phyloP scores from a whole-genome alignment of 2,329 filamentous ascomycete species.

The Botryotinia calthae region DNA sequence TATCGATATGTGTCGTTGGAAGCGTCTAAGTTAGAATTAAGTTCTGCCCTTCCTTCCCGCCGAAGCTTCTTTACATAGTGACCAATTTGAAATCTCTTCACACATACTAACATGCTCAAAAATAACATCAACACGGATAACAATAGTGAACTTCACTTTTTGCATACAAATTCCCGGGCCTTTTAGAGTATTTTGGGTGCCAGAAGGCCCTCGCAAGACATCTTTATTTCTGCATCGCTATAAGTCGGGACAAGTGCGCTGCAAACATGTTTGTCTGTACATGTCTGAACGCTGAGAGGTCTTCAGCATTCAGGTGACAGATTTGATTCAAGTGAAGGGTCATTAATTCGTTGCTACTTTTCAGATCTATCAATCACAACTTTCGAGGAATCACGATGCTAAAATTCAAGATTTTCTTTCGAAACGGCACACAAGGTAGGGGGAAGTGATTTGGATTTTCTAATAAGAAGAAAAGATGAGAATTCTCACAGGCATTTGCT shows the following conservation, averaged over 20 bases:
- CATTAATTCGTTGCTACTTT: accelerated
- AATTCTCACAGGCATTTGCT: not conserved
- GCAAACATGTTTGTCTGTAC: not conserved
- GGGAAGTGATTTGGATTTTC: not conserved
- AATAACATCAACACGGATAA: not conserved
- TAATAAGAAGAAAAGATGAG: no score
- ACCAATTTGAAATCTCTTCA: not conserved
- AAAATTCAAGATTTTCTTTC: not conserved
- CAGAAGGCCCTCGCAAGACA: not conserved
- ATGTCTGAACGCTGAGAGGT: not conserved
- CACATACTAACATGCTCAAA: not conserved
- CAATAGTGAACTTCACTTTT: not conserved
- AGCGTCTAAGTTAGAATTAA: not conserved
- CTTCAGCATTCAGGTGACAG: not conserved
- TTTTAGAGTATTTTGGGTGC: not conserved
- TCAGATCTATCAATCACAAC: not conserved
- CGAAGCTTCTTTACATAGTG: not conserved
- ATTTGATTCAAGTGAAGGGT: not conserved
- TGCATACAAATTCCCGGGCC: accelerated
- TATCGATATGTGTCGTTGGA: not conserved
- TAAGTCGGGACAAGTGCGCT: not conserved
- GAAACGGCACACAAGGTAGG: not conserved
- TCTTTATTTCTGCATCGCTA: not conserved
- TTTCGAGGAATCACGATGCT: not conserved
- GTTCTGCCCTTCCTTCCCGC: not conserved